Conservation (phyloP, 169 alveolate species). For the Pseudocohnilembus persalinus region DNA sequence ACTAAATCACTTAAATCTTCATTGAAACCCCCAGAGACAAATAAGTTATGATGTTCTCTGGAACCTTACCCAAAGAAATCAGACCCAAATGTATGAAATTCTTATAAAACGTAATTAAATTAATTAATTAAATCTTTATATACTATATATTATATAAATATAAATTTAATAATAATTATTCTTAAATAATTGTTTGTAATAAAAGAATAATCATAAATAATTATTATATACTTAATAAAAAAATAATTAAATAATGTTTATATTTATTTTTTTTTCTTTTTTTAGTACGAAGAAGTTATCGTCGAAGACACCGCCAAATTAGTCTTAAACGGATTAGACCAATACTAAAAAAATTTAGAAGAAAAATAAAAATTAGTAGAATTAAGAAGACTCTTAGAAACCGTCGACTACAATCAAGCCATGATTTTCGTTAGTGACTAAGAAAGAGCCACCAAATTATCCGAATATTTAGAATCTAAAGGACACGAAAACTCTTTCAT, state of each 20-base stretch:
- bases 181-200: slow-evolving; percentile 46
- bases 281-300: slow-evolving; percentile 95
- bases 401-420: slow-evolving; percentile 97
- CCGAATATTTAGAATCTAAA: slow-evolving; percentile 14
- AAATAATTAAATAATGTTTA: no score
- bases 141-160: no score
- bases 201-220: background rate
- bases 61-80: slow-evolving; percentile 73
- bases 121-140: background rate
- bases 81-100: slow-evolving; percentile 72
- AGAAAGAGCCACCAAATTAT: slow-evolving; percentile 56
- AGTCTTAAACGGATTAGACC: slow-evolving; percentile 98
- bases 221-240: background rate
- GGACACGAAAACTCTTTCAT: slow-evolving; percentile 21
- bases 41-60: slow-evolving; percentile 86
- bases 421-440: slow-evolving; percentile 75
- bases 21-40: slow-evolving; percentile 71
- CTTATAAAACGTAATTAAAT: slow-evolving; percentile 12
- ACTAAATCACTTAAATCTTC: slow-evolving; percentile 78
- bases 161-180: slow-evolving; percentile 7
- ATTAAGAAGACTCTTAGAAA: slow-evolving; percentile 96
- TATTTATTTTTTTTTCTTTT: no score
- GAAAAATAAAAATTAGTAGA: slow-evolving; percentile 98
- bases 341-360: slow-evolving; percentile 97
- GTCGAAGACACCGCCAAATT: slow-evolving; percentile 99